Evolutionary conservation across 306 rosid species (phyloP).

Genomic region (Quercus gilva): DNA sequence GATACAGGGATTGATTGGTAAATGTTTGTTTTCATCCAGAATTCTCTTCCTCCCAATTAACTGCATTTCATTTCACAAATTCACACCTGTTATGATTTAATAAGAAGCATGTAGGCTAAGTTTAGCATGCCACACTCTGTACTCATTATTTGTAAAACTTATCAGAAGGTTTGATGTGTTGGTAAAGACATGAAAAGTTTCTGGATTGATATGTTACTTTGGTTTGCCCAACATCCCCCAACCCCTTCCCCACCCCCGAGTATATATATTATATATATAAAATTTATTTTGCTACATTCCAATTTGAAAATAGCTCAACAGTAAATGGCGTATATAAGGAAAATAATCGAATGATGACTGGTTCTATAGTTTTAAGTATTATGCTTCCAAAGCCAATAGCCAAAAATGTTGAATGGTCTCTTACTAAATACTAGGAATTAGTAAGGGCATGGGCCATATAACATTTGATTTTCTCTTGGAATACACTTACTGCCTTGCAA

Average conservation of each 20-base stretch:
- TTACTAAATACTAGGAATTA: too few relatives aligned
- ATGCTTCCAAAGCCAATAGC: too few relatives aligned
- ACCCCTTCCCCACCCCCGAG: background rate
- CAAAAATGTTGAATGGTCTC: too few relatives aligned
- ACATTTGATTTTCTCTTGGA: background rate
- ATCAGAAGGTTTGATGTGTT: background rate
- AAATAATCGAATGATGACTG: too few relatives aligned
- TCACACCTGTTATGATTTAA: background rate
- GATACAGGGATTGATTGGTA: background rate
- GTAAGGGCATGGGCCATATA: too few relatives aligned
- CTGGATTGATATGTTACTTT: too few relatives aligned
- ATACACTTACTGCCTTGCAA: slow-evolving; percentile 58
- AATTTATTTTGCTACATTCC: background rate
- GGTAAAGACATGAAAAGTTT: background rate
- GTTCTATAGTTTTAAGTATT: too few relatives aligned
- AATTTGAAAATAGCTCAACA: background rate
- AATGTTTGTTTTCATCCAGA: background rate
- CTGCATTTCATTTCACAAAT: background rate
- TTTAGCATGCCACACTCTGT: background rate
- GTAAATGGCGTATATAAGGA: too few relatives aligned
- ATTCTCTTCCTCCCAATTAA: background rate
- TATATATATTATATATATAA: too few relatives aligned
- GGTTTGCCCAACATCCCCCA: background rate
- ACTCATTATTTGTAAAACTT: too few relatives aligned
- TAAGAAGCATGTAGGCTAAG: background rate